These are phyloP conservation scores for Aspergillus incahuasiensis DNA, from an alignment of 495 filamentous ascomycete genomes.

Conservation along the genomic window DNA sequence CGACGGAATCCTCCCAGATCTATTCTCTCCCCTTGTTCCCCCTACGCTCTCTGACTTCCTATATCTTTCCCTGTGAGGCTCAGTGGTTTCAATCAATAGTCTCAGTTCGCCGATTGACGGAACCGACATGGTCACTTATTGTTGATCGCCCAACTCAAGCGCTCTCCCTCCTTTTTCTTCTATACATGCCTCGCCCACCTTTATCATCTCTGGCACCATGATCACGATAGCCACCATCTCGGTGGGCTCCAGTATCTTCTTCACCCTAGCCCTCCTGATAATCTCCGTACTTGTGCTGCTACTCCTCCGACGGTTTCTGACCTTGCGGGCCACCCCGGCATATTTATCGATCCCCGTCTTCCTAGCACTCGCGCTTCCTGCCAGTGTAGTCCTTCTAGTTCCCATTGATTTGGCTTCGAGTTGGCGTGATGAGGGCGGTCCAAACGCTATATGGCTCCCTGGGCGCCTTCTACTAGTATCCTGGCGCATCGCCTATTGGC, in stretches of 20 bases:
- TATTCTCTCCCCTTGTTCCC: conserved; percentile 4
- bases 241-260: conserved; percentile 70
- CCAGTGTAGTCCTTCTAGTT: conserved; percentile 89
- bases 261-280: conserved; percentile 60
- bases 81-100: conserved; percentile 14
- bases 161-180: conserved; percentile 3
- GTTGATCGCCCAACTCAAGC: conserved; percentile 19
- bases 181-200: conserved; percentile 14
- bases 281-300: conserved; percentile 75
- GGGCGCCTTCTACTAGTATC: conserved; percentile 67
- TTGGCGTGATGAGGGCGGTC: conserved; percentile 61
- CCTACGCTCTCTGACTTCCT: conserved; percentile 3
- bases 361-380: conserved; percentile 85
- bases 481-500: conserved; percentile 94
- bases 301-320: conserved; percentile 81
- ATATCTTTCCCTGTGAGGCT: not conserved
- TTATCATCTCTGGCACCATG: conserved; percentile 16
- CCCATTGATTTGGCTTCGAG: conserved; percentile 94
- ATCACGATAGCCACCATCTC: conserved; percentile 33
- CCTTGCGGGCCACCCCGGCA: conserved; percentile 82
- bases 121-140: conserved; percentile 18
- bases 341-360: conserved; percentile 92
- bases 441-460: conserved; percentile 64
- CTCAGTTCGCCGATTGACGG: conserved; percentile 9
- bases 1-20: not conserved